phyloP scores from a whole-genome alignment of 345 rosid species.

The Geranium brycei region DNA sequence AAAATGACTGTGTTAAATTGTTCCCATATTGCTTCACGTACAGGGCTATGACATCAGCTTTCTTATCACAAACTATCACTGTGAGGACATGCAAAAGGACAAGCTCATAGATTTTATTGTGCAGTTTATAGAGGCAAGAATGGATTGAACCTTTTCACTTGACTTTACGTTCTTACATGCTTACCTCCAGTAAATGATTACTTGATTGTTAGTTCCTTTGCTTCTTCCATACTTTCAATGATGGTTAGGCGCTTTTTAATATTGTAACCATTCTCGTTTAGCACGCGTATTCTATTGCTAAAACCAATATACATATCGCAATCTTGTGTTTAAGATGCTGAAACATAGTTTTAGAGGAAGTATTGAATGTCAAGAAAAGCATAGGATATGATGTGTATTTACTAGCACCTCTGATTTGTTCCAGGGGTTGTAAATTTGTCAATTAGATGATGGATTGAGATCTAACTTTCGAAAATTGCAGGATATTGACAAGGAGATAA shows the following conservation, averaged over 20 bases:
- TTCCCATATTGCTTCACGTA: constrained; percentile 5
- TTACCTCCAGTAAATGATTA: not conserved
- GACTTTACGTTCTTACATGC: constrained; percentile 1
- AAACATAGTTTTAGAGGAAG: no score
- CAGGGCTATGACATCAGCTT: constrained; percentile 99
- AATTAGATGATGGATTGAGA: not conserved
- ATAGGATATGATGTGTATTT: not conserved
- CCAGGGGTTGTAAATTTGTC: not conserved
- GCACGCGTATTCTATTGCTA: not conserved
- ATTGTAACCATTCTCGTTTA: not conserved
- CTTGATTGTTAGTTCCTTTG: not conserved
- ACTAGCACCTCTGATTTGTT: not conserved
- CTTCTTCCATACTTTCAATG: not conserved
- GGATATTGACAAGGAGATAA: constrained; percentile 95
- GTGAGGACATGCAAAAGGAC: constrained; percentile 96
- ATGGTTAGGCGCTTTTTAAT: not conserved
- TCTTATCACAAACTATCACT: constrained; percentile 94
- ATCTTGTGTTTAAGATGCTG: no score
- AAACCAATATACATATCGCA: no score
- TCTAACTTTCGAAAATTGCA: constrained; percentile 27
- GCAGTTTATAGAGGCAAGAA: constrained; percentile 95
- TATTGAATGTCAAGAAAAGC: no score
- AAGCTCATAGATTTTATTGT: constrained; percentile 91
- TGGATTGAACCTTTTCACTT: constrained; percentile 8
- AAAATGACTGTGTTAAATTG: not conserved